A percentile compares a stretch with the other conserved stretches of the same genome.
Conservation (phyloP, 2,329 filamentous ascomycete species). For the Epichloe glyceriae region DNA sequence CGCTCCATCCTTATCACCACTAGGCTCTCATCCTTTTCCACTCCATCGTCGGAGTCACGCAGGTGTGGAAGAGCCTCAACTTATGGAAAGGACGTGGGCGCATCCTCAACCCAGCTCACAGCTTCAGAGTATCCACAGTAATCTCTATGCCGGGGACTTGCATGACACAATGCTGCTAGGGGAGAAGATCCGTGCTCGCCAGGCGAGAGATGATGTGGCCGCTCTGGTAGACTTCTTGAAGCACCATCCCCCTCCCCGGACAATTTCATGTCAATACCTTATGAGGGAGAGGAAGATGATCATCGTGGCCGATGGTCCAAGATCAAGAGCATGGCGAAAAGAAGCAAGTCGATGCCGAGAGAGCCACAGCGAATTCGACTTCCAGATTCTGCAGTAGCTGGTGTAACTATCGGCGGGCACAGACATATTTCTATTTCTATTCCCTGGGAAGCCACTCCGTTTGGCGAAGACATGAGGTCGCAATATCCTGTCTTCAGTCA, state of each 20-base stretch:
- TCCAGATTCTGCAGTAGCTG: slow-evolving; percentile 43
- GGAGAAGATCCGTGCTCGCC: slow-evolving; percentile 8
- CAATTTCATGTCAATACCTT: slow-evolving; percentile 36
- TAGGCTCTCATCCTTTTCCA: slow-evolving; percentile 3
- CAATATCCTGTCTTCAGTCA: slow-evolving; percentile 21
- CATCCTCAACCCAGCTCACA: neutral
- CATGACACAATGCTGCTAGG: slow-evolving; percentile 1
- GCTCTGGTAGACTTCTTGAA: slow-evolving; percentile 36
- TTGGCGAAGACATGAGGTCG: slow-evolving; percentile 20
- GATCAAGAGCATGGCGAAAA: slow-evolving; percentile 27
- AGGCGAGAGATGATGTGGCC: slow-evolving; percentile 16
- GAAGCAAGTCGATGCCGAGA: slow-evolving; percentile 22
- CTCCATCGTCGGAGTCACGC: slow-evolving; percentile 5
- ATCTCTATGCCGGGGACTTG: slow-evolving; percentile 2
- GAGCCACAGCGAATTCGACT: slow-evolving; percentile 24
- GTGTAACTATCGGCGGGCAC: slow-evolving; percentile 38
- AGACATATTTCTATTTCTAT: slow-evolving; percentile 50
- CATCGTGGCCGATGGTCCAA: slow-evolving; percentile 27
- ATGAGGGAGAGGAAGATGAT: slow-evolving; percentile 16
- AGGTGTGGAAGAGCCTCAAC: neutral
- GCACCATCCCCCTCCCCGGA: slow-evolving; percentile 34
- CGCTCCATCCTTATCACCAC: slow-evolving; percentile 1
- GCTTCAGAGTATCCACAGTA: neutral
- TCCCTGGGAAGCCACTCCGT: slow-evolving; percentile 35
- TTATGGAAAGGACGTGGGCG: neutral